Percentiles rank a stretch among this genome's conserved stretches.
Conservation (phyloP, 345 rosid species). For the Eucalyptus pauciflora region DNA sequence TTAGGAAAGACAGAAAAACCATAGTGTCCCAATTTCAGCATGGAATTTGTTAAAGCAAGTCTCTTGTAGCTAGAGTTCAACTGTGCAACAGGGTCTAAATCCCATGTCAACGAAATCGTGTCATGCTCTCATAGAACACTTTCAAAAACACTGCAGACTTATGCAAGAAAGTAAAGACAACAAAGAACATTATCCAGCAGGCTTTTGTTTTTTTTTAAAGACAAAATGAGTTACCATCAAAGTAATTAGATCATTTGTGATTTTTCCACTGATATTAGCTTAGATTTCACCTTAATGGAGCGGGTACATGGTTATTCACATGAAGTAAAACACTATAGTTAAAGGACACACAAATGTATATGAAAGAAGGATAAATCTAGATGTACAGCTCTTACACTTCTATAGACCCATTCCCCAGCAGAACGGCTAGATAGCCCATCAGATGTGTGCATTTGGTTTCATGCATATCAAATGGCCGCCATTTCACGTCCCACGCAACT, state of each 20-base stretch:
- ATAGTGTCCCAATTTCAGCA: not conserved
- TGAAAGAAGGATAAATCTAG: not conserved
- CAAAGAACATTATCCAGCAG: not conserved
- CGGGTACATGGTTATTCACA: not conserved
- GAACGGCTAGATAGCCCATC: slow-evolving; percentile 89
- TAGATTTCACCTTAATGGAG: not conserved
- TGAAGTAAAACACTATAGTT: not conserved
- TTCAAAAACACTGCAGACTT: not conserved
- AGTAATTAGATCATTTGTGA: not conserved
- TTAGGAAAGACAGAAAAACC: not conserved
- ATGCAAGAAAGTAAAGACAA: not conserved
- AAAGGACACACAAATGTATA: not conserved
- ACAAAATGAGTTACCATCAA: not conserved
- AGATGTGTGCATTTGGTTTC: slow-evolving; percentile 36
- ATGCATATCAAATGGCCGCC: slow-evolving; percentile 42
- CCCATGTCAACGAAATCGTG: not conserved
- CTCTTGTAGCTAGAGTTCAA: not conserved
- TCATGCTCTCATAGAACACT: not conserved
- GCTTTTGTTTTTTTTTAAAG: not conserved
- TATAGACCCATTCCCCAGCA: slow-evolving; percentile 84
- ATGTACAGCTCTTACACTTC: slow-evolving; percentile 67
- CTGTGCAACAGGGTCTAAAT: not conserved
- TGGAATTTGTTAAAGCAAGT: not conserved
- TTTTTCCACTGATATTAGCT: not conserved
- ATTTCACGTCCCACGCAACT: slow-evolving; percentile 92